phyloP scores from a whole-genome alignment of 805 yeast genomes.

The Schwanniomyces occidentalis region DNA sequence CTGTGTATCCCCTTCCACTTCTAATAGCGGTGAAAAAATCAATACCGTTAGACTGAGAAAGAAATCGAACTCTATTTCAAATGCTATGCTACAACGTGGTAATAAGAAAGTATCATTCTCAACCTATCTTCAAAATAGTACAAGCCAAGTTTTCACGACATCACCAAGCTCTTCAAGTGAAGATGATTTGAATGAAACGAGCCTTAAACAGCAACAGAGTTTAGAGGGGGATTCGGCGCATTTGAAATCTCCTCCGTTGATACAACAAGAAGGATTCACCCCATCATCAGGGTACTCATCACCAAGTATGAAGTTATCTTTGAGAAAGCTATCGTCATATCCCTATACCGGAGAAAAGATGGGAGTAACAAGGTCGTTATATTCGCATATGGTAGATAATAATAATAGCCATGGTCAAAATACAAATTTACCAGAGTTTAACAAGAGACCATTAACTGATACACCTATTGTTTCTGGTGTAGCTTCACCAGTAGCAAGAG shows the following conservation, averaged over 20 bases:
- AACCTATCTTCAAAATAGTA: slow-evolving; percentile 8
- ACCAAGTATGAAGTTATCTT: slow-evolving; percentile 7
- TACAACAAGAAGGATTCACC: not conserved
- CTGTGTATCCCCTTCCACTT: too few species aligned
- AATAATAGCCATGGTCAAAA: too few species aligned
- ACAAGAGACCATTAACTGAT: slow-evolving; percentile 71
- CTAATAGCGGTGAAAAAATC: slow-evolving; percentile 1
- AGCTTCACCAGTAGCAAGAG: slow-evolving; percentile 50
- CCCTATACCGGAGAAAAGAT: slow-evolving; percentile 14
- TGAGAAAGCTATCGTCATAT: slow-evolving; percentile 16
- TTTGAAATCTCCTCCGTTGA: not conserved
- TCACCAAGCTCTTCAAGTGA: slow-evolving; percentile 10
- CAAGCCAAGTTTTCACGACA: slow-evolving; percentile 7
- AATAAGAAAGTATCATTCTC: slow-evolving; percentile 18
- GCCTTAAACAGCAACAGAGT: not conserved
- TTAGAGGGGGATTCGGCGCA: not conserved
- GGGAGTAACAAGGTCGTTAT: slow-evolving; percentile 14
- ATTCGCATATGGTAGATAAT: slow-evolving; percentile 9
- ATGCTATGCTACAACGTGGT: slow-evolving; percentile 12
- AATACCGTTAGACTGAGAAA: slow-evolving; percentile 5
- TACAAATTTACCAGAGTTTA: slow-evolving; percentile 56
- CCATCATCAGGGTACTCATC: slow-evolving; percentile 1
- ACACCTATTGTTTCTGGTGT: slow-evolving; percentile 65
- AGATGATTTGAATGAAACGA: slow-evolving; percentile 5
- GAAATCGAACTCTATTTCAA: slow-evolving; percentile 17